Base-by-base conservation (phyloP, 192 early-diverging fungal genomes). In the Umbelopsis isabellina region DNA sequence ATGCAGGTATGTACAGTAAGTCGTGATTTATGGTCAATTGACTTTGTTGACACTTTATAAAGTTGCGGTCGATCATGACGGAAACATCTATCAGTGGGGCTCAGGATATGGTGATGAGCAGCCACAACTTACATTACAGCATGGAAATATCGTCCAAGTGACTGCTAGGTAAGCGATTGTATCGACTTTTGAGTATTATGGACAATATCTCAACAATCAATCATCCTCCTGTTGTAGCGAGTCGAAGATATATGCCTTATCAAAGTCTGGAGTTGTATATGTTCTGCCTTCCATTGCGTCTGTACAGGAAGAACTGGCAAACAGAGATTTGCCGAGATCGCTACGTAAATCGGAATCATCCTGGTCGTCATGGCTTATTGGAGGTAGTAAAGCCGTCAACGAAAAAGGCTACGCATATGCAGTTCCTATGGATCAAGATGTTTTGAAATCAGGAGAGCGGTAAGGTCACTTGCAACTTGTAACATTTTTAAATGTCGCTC, bases 11-110 rank as follows among this genome's bases (percentile, higher is more conserved):
- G 66, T 67, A 67, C 18, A 25, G 22, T 23, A 23, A 11, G 11
- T 23, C 2, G 27, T 2, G 25, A 16, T 18, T 41, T 1, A n/a
- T 23, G 18, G 8, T 65, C 13, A 25, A 8, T 22, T 15, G 2
- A 25, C n/a, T 2, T 33, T 22, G 45, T 21, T 25, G 45, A n/a
- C 35, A 3, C 22, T 3, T 66, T 46, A 6, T 44, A 46, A 4
- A 66, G 65, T 66, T 35, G 77, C 80, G 12, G 80, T 79, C 30
- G 76, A 78, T 22, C 70, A 78, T 2, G 50, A 78, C 37, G 80
- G 80, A 48, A 73, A 76, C 47, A 69, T 82, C 3, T 82, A 74
- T 30, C 80, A 82, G 35, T 82, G 80, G 80, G 80, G 80, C 4
- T 27, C 66, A 35, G 73, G 77, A 66, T 79, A 67, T 49, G 67